Conservation (phyloP, 2,329 filamentous ascomycete species). For the Arthrobotrys sphaeroides region DNA sequence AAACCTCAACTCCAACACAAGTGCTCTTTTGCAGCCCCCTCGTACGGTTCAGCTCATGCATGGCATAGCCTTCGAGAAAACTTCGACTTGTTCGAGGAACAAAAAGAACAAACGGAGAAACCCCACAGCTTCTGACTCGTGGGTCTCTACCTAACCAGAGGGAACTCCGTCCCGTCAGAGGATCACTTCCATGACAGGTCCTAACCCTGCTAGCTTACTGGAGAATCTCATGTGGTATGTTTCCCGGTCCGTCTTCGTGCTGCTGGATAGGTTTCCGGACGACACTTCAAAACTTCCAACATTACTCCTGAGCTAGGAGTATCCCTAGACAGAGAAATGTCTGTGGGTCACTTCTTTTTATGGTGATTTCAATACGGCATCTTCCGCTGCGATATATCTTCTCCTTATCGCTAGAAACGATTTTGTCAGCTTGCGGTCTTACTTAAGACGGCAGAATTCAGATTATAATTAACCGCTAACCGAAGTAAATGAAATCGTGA, state of each 20-base stretch:
- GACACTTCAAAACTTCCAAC: slow-evolving; percentile 13
- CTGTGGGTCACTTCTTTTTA: slow-evolving; percentile 21
- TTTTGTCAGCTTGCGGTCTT: slow-evolving; percentile 6
- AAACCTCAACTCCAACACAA: slow-evolving; percentile 49
- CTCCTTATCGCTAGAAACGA: neutral
- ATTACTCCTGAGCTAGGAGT: slow-evolving; percentile 32
- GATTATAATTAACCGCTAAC: neutral
- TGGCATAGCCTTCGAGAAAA: neutral
- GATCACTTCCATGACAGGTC: slow-evolving; percentile 22
- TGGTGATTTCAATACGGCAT: slow-evolving; percentile 10
- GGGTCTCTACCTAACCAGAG: slow-evolving; percentile 31
- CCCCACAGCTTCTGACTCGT: slow-evolving; percentile 24
- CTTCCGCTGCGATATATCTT: slow-evolving; percentile 3
- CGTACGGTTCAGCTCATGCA: neutral
- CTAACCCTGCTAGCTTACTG: slow-evolving; percentile 29
- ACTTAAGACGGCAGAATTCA: slow-evolving; percentile 14
- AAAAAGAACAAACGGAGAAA: slow-evolving; percentile 30
- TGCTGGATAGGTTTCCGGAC: slow-evolving; percentile 15
- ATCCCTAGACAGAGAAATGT: slow-evolving; percentile 28
- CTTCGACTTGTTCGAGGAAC: slow-evolving; percentile 19
- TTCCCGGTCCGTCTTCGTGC: neutral
- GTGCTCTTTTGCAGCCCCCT: slow-evolving; percentile 5
- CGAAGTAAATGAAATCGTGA: neutral
- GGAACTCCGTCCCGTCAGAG: slow-evolving; percentile 22
- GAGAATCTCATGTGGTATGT: slow-evolving; percentile 8